Base-by-base conservation (phyloP, 805 yeast species). In the Jamesozyma hellenica region DNA sequence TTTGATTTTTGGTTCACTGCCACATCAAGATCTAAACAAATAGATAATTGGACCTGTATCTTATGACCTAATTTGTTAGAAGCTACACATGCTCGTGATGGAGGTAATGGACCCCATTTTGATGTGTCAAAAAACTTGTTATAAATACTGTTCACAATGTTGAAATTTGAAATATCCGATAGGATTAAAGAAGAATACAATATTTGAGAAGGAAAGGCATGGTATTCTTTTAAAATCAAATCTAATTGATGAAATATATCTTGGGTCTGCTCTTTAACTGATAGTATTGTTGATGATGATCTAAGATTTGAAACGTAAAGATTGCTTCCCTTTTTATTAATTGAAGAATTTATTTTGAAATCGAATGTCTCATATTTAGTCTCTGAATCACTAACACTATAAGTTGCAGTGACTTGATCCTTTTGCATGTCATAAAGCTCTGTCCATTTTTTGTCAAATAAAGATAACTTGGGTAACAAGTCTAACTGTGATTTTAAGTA, bases 51-150 rank as follows among this genome's bases (percentile, higher is more conserved):
- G 6, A 59, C 35, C 5, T 48, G 31, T 21, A 28, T 39, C 1
- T 39, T 39, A 5, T 32, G 7, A 1, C 45, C 45, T 6, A 79
- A 53, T 3, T 79, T 53, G 1, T 49, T 47, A 0, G 94, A 72
- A 40, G 82, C 80, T 3, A 92, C 74, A 59, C 97, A 88, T 1
- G 85, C 76, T 46, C 98, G 70, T 1, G 96, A 77, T 1, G 98
- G 97, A 1, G 97, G 97, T 28, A 75, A 66, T 3, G 81, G 77
- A 1, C 67, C 65, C 40, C 50, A 43, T 15, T 44, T 45, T 3
- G 42, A 17, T 8, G 49, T 54, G 4, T 60, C 56, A 57, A 87
- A 88, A 43, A 65, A 70, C 1, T 56, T 43, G 18, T 65, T 65
- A 57, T 92, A 92, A 0, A 76, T 65, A 2, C 54, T 38, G 53